These are phyloP conservation scores for Phytophthora citrophthora DNA, from an alignment of 352 stramenopile genomes.

Conservation along the genomic window DNA sequence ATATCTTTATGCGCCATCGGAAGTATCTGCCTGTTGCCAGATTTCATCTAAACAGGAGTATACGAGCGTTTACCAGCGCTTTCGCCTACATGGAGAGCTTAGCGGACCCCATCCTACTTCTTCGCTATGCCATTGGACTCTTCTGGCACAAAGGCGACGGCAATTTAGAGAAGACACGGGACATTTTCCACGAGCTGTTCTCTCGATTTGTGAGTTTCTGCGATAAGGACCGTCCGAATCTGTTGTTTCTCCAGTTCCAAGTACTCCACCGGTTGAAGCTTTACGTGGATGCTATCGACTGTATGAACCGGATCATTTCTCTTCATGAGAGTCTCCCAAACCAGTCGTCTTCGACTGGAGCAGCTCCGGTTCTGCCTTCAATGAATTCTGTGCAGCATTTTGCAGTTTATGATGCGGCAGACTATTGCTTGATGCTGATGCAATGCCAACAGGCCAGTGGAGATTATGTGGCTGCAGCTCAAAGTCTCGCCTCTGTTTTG, in stretches of 20 bases:
- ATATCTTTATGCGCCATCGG: constrained; percentile 65
- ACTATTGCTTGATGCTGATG: constrained; percentile 76
- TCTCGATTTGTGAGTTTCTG: constrained; percentile 66
- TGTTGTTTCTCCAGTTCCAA: constrained; percentile 75
- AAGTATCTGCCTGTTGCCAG: constrained; percentile 63
- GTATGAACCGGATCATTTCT: constrained; percentile 48
- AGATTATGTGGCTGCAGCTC: constrained; percentile 59
- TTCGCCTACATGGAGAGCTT: constrained; percentile 73
- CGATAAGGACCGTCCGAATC: constrained; percentile 58
- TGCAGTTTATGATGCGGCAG: constrained; percentile 39
- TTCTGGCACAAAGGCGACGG: constrained; percentile 61
- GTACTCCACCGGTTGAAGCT: constrained; percentile 57
- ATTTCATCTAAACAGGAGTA: constrained; percentile 58
- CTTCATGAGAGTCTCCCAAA: constrained; percentile 13
- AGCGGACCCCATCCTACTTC: constrained; percentile 59
- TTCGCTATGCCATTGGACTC: constrained; percentile 67
- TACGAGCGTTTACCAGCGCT: constrained; percentile 64
- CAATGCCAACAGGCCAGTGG: constrained; percentile 67
- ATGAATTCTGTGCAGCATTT: constrained; percentile 7
- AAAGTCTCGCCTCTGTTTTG: constrained; percentile 54
- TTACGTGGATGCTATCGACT: constrained; percentile 58
- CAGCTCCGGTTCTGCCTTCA: not conserved
- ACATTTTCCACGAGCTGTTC: constrained; percentile 65
- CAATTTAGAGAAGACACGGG: constrained; percentile 59
- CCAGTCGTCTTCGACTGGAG: not conserved